Evolutionary conservation across 1,139 yeast species (phyloP).

Genomic region (Geotrichum fermentans): DNA sequence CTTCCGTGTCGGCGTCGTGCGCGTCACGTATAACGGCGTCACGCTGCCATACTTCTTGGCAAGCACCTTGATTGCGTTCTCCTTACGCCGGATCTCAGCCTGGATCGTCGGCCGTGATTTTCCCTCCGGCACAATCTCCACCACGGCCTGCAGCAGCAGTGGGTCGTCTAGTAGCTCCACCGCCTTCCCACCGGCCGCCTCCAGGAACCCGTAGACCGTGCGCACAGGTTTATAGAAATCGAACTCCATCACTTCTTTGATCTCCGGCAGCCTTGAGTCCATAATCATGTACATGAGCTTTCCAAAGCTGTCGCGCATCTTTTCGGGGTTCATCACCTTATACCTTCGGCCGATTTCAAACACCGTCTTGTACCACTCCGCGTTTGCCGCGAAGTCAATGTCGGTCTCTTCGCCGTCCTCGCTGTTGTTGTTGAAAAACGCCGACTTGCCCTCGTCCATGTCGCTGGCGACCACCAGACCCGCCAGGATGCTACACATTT

Average conservation of each 20-base stretch:
- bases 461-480: constrained; percentile 71
- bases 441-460: constrained; percentile 57
- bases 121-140: constrained; percentile 55
- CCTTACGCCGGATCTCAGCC: constrained; percentile 56
- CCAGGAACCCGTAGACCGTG: constrained; percentile 52
- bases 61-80: constrained; percentile 54
- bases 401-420: constrained; percentile 37
- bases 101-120: constrained; percentile 50
- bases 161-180: constrained; percentile 51
- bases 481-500: constrained; percentile 67
- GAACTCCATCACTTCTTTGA: constrained; percentile 62
- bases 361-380: constrained; percentile 60
- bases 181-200: constrained; percentile 35
- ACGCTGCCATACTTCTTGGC: constrained; percentile 41
- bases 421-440: constrained; percentile 35
- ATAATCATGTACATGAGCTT: constrained; percentile 72
- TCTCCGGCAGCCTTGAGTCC: constrained; percentile 70
- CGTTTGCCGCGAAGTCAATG: constrained; percentile 59
- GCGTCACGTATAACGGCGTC: constrained; percentile 6
- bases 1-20: not conserved
- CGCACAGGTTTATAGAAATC: constrained; percentile 64
- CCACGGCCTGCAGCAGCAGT: constrained; percentile 54
- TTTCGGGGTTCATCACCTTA: constrained; percentile 74
- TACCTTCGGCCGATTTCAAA: constrained; percentile 74
- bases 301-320: constrained; percentile 69